Evolutionary conservation across 306 rosid species (phyloP).

Genomic region (Sicyos baderoa): DNA sequence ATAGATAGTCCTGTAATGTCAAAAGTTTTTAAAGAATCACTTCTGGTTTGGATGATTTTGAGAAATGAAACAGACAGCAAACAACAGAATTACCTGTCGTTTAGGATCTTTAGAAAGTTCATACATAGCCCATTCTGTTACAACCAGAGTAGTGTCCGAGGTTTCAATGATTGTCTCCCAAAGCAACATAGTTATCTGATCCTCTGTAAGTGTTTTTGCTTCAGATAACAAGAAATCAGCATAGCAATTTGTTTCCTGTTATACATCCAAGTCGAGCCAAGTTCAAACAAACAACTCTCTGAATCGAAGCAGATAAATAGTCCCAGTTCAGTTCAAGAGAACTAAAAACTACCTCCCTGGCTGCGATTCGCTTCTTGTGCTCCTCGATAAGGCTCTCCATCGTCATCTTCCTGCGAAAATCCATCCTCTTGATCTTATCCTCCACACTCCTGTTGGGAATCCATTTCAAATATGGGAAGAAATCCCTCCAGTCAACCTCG

Average conservation of each 20-base stretch:
- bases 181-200: conserved; percentile 51
- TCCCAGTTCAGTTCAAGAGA: neutral
- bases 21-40: neutral
- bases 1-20: conserved; percentile 44
- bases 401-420: conserved; percentile 33
- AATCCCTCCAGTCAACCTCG: conserved; percentile 96
- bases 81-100: conserved; percentile 41
- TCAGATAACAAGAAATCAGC: conserved; percentile 56
- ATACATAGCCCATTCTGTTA: conserved; percentile 86
- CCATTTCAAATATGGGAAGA: conserved; percentile 90
- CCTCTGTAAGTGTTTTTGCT: conserved; percentile 47
- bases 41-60: neutral
- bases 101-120: conserved; percentile 62
- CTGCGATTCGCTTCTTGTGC: conserved; percentile 55
- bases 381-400: conserved; percentile 55
- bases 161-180: conserved; percentile 86
- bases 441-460: conserved; percentile 65
- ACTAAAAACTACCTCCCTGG: conserved; percentile 49
- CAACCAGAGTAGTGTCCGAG: conserved; percentile 70
- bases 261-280: conserved; percentile 11
- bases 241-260: conserved; percentile 55
- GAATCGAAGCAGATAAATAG: neutral
- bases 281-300: conserved; percentile 17
- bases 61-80: neutral
- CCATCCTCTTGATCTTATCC: conserved; percentile 34